These are phyloP conservation scores for Lipomyces spencermartinsiae DNA, from an alignment of 805 yeast species.

Conservation along the genomic window DNA sequence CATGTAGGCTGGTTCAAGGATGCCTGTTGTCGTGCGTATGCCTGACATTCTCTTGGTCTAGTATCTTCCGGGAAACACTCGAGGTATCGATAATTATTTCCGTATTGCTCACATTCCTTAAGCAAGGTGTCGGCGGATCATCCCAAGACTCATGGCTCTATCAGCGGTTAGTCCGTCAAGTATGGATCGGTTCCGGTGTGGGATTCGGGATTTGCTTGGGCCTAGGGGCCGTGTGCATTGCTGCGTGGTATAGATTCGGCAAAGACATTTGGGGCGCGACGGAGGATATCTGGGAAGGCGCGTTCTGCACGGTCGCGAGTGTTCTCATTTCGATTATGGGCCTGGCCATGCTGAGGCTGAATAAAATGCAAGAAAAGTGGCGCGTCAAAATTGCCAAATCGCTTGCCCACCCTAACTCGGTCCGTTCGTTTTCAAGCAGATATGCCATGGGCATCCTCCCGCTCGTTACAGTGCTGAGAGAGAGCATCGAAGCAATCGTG, in stretches of 20 bases:
- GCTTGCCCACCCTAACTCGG: conserved; percentile 52
- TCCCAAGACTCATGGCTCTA: conserved; percentile 52
- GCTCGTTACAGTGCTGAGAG: conserved; percentile 88
- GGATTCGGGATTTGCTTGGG: conserved; percentile 82
- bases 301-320: conserved; percentile 88
- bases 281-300: conserved; percentile 98
- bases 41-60: background rate
- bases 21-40: background rate
- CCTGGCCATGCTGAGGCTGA: conserved; percentile 91
- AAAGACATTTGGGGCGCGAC: conserved; percentile 84
- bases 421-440: conserved; percentile 59
- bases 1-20: conserved; percentile 28
- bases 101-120: conserved; percentile 86
- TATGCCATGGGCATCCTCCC: conserved; percentile 91
- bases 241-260: conserved; percentile 82
- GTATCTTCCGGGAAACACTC: conserved; percentile 86
- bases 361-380: conserved; percentile 98
- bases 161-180: conserved; percentile 72
- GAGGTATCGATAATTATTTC: conserved; percentile 94
- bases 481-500: conserved; percentile 95
- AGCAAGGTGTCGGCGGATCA: conserved; percentile 78
- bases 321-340: conserved; percentile 93
- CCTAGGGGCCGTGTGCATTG: conserved; percentile 92
- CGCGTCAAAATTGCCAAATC: conserved; percentile 91
- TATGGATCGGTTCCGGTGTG: conserved; percentile 78